Evolutionary conservation across 2,329 filamentous ascomycete species (phyloP).

Genomic region (Fusarium succisae): DNA sequence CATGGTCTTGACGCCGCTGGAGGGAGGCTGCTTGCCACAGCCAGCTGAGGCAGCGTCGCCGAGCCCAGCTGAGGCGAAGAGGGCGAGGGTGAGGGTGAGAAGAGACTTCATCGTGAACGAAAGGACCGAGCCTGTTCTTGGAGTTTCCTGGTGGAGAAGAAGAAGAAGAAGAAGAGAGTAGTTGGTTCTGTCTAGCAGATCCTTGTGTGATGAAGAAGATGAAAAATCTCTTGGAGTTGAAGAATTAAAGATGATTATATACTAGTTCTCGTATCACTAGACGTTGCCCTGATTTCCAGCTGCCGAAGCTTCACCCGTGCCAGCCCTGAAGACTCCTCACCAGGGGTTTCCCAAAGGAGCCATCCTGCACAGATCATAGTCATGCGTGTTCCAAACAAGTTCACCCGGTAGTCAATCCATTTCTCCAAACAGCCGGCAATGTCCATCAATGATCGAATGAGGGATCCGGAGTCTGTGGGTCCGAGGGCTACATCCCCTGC

Average conservation of each 20-base stretch:
- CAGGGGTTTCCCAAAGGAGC: not conserved
- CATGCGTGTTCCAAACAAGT: conserved; percentile 3
- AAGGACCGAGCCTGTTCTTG: not conserved
- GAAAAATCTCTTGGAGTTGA: not conserved
- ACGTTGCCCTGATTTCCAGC: not conserved
- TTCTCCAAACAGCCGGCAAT: not conserved
- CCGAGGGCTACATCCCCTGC: conserved; percentile 4
- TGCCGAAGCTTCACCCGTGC: not conserved
- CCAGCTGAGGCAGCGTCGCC: conserved; percentile 45
- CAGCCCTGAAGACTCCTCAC: not conserved
- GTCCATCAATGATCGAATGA: not conserved
- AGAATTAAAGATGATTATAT: not conserved
- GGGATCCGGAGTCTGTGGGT: conserved; percentile 13
- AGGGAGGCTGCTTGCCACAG: conserved; percentile 47
- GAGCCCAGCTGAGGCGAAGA: conserved; percentile 14
- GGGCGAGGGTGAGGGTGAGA: conserved; percentile 15
- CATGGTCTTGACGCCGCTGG: conserved; percentile 45
- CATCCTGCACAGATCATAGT: not conserved
- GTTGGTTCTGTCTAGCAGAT: conserved; percentile 20
- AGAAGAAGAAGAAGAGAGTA: not conserved
- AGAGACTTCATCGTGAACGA: conserved; percentile 6
- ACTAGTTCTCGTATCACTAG: not conserved
- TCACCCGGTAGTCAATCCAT: not conserved
- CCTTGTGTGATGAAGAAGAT: conserved; percentile 7
- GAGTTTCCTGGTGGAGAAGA: not conserved